Base-by-base conservation (phyloP, 1,284 basidiomycete genomes). In the Malassezia restricta region DNA sequence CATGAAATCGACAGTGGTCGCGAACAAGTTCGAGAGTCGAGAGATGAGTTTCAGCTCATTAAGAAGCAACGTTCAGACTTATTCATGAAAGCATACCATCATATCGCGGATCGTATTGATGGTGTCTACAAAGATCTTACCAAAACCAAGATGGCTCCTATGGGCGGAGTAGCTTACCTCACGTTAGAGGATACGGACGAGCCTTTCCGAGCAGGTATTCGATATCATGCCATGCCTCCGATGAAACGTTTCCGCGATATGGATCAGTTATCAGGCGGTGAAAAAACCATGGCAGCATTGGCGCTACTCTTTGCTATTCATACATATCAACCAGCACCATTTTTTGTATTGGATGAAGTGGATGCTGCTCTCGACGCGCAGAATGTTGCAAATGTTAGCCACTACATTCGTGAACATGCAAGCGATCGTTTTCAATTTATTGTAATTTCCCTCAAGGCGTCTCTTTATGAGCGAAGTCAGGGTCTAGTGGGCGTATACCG, bases 231-330 rank as follows among this genome's bases (percentile, higher is more conserved):
- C 0, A 98, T 98, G 87, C 69, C 69, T 12, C 92, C 92, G 0
- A 92, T 96, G 83, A 99, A 99, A 74, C 85, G 90, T 6, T 98
- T 98, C 79, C 81, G 91, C 60, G 94, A 98, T 74, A 98, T 98
- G 86, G 91, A 96, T 57, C 91, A 96, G 73, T 78, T 98, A 5
- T 96, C 90, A 0, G 94, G 92, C 48, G 94, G 94, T 24, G 94
- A 99, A 74, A 96, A 96, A 77, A 96, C 92, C 0, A 92, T 98
- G 58, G 94, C 94, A 3, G 92, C 94, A 6, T 77, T 98, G 15
- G 91, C 92, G 0, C 77, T 99, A 15, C 78, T 98, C 28, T 96
- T 98, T 70, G 89, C 92, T 11, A 94, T 98, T 52, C 92, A 98
- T 58, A 62, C 54, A 65, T 98, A 88, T 74, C 90, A 92, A 73